phyloP scores from a whole-genome alignment of 1,284 basidiomycete genomes.

The Peniophora sp. region DNA sequence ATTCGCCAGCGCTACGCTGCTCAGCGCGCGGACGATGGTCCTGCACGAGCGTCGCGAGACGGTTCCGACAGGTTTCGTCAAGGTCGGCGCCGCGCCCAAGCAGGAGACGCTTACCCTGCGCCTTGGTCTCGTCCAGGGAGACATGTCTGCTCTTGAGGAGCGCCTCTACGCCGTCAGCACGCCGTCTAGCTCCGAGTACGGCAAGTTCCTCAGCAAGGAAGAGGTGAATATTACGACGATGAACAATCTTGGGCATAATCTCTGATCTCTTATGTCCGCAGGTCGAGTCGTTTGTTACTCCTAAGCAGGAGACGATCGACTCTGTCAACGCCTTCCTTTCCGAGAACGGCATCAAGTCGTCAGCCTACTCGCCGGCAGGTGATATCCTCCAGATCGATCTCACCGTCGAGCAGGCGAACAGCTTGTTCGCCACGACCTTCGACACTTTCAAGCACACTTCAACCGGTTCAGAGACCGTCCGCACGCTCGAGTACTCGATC shows the following conservation, averaged over 20 bases:
- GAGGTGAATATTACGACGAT: constrained; percentile 11
- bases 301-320: constrained; percentile 18
- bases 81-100: constrained; percentile 19
- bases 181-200: constrained; percentile 17
- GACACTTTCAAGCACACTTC: constrained; percentile 20
- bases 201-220: constrained; percentile 18
- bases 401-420: constrained; percentile 21
- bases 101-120: constrained; percentile 22
- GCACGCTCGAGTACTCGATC: constrained; percentile 26
- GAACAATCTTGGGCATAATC: neutral
- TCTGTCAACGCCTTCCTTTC: constrained; percentile 24
- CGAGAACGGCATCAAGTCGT: constrained; percentile 18
- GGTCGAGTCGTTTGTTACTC: constrained; percentile 28
- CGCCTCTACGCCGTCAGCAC: constrained; percentile 20
- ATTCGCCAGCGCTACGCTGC: neutral
- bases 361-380: constrained; percentile 15
- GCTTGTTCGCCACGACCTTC: constrained; percentile 24
- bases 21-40: constrained; percentile 8
- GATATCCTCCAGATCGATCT: constrained; percentile 15
- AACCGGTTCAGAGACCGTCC: constrained; percentile 16
- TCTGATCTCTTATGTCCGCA: constrained; percentile 6
- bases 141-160: constrained; percentile 27
- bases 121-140: constrained; percentile 24
- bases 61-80: constrained; percentile 20
- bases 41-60: constrained; percentile 21